phyloP scores from a whole-genome alignment of 1,139 yeast species.

The Torulaspora pretoriensis region DNA sequence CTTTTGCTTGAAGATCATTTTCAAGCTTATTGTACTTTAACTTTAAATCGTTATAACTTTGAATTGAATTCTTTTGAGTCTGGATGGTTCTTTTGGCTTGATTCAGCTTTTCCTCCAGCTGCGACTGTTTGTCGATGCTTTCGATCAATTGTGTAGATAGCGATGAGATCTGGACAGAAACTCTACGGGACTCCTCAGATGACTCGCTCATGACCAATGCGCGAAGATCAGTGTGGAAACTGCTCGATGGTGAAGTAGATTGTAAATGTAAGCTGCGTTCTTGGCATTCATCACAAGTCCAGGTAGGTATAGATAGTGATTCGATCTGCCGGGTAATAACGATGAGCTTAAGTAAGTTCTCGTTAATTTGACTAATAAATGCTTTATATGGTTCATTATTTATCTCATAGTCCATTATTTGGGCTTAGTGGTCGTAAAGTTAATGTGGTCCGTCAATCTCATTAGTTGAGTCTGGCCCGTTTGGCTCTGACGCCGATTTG shows the following conservation, averaged over 20 bases:
- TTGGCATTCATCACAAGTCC: too few species aligned
- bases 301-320: not conserved
- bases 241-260: not conserved
- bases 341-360: not conserved
- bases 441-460: not conserved
- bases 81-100: constrained; percentile 28
- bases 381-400: not conserved
- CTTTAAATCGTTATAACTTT: constrained; percentile 18
- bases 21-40: constrained; percentile 16
- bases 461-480: not conserved
- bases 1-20: constrained; percentile 30
- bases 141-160: constrained; percentile 59
- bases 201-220: constrained; percentile 3
- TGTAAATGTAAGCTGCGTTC: too few species aligned
- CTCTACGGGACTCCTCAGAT: constrained; percentile 40
- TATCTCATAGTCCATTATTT: not conserved
- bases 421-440: not conserved
- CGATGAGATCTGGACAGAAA: constrained; percentile 53
- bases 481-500: not conserved
- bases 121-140: constrained; percentile 56
- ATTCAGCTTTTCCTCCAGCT: constrained; percentile 41
- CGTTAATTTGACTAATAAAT: not conserved
- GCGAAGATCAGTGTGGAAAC: not conserved
- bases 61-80: constrained; percentile 20
- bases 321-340: not conserved